Evolutionary conservation across 495 filamentous ascomycete genomes (phyloP).

Genomic region (Penicillium verhagenii): DNA sequence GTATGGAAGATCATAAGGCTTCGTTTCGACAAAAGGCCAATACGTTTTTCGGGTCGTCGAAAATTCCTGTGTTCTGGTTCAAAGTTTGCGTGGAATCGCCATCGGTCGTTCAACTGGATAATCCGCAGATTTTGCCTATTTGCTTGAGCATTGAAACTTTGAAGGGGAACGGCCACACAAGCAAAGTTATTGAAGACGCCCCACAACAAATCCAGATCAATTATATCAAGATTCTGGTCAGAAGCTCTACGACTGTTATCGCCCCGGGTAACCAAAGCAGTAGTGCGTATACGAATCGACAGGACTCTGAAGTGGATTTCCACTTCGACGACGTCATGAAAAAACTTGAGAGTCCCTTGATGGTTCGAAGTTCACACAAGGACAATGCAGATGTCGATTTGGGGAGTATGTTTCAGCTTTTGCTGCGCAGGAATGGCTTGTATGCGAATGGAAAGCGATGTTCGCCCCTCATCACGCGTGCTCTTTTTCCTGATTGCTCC

Average conservation of each 20-base stretch:
- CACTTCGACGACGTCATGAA: not conserved
- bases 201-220: not conserved
- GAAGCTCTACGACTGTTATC: not conserved
- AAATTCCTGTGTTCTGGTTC: slow-evolving; percentile 16
- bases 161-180: not conserved
- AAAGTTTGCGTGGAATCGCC: slow-evolving; percentile 5
- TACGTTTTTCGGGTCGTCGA: slow-evolving; percentile 16
- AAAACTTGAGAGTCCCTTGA: not conserved
- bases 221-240: not conserved
- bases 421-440: not conserved
- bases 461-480: not conserved
- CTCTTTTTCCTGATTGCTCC: not conserved
- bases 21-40: slow-evolving; percentile 18
- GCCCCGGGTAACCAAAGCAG: not conserved
- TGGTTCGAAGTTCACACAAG: not conserved
- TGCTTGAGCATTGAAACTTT: slow-evolving; percentile 5
- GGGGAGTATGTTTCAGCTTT: not conserved
- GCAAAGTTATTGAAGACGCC: slow-evolving; percentile 6
- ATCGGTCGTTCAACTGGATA: slow-evolving; percentile 8
- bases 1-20: slow-evolving; percentile 12
- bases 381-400: not conserved
- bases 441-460: not conserved
- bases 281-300: not conserved
- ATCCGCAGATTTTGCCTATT: slow-evolving; percentile 11
- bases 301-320: not conserved